Evolutionary conservation across 495 filamentous ascomycete genomes (phyloP).

Genomic region (Trichoderma asperelloides): DNA sequence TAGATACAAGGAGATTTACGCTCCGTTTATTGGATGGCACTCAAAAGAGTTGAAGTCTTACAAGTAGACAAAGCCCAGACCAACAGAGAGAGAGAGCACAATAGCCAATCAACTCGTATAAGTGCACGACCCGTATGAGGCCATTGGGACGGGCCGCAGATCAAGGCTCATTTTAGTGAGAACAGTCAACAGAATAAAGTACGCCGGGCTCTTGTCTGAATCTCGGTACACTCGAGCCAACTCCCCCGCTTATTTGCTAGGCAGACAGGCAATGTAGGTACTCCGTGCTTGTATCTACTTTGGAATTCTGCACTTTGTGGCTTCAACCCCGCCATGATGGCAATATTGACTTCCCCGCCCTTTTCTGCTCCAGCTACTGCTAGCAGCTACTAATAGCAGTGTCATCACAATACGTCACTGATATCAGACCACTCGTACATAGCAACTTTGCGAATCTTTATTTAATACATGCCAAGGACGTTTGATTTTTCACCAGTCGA

Average conservation of each 20-base stretch:
- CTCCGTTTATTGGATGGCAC: too few species aligned
- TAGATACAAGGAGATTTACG: too few species aligned
- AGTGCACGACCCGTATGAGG: not conserved
- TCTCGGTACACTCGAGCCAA: too few species aligned
- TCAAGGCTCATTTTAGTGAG: not conserved
- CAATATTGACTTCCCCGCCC: not conserved
- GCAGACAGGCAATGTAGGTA: too few species aligned
- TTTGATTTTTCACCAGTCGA: not conserved
- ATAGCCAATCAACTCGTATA: not conserved
- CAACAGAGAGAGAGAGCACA: too few species aligned
- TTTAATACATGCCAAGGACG: not conserved
- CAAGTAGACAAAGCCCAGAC: not conserved
- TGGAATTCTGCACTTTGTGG: not conserved
- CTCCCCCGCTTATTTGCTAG: too few species aligned
- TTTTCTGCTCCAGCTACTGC: not conserved
- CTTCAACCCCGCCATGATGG: slow-evolving; percentile 3
- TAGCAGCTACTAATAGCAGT: not conserved
- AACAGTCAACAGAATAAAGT: too few species aligned
- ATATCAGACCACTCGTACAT: not conserved
- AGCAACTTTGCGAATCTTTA: not conserved
- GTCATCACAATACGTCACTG: not conserved
- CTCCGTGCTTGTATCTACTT: not conserved
- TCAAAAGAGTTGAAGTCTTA: not conserved
- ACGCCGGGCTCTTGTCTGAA: too few species aligned
- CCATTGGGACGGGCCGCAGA: not conserved